phyloP scores from a whole-genome alignment of 164 flowering plant species.

The Umbellularia californica region DNA sequence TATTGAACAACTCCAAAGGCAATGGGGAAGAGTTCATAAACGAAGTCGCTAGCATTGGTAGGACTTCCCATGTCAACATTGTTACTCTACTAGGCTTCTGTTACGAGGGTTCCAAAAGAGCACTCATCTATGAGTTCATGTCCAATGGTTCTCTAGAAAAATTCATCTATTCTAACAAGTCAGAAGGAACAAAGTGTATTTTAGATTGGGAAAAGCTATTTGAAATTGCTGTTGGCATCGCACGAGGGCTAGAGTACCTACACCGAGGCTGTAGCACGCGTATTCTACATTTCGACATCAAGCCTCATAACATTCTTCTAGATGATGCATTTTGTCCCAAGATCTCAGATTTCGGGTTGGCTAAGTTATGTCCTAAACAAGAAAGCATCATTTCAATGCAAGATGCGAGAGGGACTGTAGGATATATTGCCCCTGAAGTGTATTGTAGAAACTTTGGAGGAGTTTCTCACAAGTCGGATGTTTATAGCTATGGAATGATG shows the following conservation, averaged over 20 bases:
- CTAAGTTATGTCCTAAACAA: background rate
- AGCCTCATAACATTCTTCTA: constrained; percentile 9
- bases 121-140: constrained; percentile 13
- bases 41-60: constrained; percentile 12
- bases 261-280: constrained; percentile 6
- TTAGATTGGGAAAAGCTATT: constrained; percentile 1
- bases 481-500: constrained; percentile 11
- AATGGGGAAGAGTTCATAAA: constrained; percentile 11
- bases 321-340: constrained; percentile 4
- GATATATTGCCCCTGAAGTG: constrained; percentile 14
- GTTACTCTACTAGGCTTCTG: constrained; percentile 7
- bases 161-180: background rate
- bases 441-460: constrained; percentile 1
- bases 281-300: constrained; percentile 11
- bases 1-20: constrained; percentile 21
- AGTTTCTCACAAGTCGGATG: constrained; percentile 7
- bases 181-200: background rate
- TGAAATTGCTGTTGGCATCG: background rate
- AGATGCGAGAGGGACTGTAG: background rate
- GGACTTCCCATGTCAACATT: constrained; percentile 7
- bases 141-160: constrained; percentile 12
- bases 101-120: constrained; percentile 3
- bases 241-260: constrained; percentile 5
- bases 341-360: constrained; percentile 7
- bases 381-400: constrained; percentile 1